phyloP scores from a whole-genome alignment of 2,329 filamentous ascomycete genomes.

The Pyrenophora seminiperda region DNA sequence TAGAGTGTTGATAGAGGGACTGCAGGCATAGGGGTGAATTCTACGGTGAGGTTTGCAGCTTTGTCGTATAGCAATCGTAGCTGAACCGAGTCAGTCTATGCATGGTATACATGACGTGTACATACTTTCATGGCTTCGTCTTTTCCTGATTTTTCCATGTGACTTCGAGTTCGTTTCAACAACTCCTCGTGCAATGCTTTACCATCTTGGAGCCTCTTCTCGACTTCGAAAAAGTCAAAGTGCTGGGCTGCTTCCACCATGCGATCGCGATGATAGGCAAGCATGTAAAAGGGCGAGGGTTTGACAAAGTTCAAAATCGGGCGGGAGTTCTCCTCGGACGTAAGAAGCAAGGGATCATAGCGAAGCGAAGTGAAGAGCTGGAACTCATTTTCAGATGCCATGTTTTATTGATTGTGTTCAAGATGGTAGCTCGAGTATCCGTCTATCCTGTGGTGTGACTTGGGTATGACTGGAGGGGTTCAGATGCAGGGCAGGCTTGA shows the following conservation, averaged over 20 bases:
- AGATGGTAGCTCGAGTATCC: not conserved
- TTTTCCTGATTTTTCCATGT: slow-evolving; percentile 24
- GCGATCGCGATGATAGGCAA: slow-evolving; percentile 77
- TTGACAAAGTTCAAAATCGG: slow-evolving; percentile 54
- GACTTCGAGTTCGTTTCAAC: slow-evolving; percentile 39
- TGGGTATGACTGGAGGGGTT: too few species aligned
- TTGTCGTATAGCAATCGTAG: slow-evolving; percentile 62
- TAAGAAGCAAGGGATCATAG: slow-evolving; percentile 46
- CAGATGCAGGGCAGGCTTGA: too few species aligned
- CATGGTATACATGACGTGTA: not conserved
- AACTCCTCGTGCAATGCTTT: slow-evolving; percentile 40
- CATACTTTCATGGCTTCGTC: slow-evolving; percentile 39
- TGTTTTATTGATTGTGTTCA: slow-evolving; percentile 4
- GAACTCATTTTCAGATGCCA: slow-evolving; percentile 35
- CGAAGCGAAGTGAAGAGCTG: slow-evolving; percentile 49
- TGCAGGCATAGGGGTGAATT: slow-evolving; percentile 47
- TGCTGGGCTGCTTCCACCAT: slow-evolving; percentile 65
- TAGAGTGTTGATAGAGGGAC: slow-evolving; percentile 61
- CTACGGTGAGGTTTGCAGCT: slow-evolving; percentile 43
- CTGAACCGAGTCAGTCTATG: slow-evolving; percentile 30
- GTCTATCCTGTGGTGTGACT: too few species aligned
- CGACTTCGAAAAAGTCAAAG: slow-evolving; percentile 54
- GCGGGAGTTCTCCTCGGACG: slow-evolving; percentile 53
- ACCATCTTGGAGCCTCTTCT: slow-evolving; percentile 42
- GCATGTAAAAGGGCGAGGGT: slow-evolving; percentile 75